phyloP scores from a whole-genome alignment of 2,329 filamentous ascomycete species.

The Calonectria multiphialidica region DNA sequence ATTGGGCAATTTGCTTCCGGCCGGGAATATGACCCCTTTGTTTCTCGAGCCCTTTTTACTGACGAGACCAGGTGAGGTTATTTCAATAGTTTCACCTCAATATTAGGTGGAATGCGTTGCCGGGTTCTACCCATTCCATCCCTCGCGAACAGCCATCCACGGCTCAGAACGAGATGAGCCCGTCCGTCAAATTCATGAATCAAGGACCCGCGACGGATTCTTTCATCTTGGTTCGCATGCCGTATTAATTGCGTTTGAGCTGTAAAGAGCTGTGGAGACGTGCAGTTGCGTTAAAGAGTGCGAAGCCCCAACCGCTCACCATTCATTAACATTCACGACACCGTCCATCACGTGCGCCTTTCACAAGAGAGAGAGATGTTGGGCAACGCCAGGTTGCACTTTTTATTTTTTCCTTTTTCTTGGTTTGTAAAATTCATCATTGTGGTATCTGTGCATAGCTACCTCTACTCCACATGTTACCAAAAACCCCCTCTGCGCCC shows the following conservation, averaged over 20 bases:
- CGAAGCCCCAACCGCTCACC: not conserved
- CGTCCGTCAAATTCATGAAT: not conserved
- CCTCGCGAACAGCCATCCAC: conserved; percentile 30
- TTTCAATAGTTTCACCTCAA: conserved; percentile 46
- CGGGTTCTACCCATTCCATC: conserved; percentile 52
- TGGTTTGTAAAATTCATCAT: conserved; percentile 43
- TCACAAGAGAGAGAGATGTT: conserved; percentile 26
- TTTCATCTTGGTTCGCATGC: conserved; percentile 22
- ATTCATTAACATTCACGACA: conserved; percentile 10
- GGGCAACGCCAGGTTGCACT: conserved; percentile 31
- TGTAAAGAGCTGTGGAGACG: not conserved
- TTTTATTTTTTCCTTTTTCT: conserved; percentile 14
- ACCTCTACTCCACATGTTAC: conserved; percentile 48
- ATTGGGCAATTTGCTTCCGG: conserved; percentile 11
- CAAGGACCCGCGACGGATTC: conserved; percentile 2
- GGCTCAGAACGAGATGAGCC: conserved; percentile 24
- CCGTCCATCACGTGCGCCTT: conserved; percentile 18
- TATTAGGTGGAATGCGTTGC: conserved; percentile 55
- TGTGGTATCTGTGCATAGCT: conserved; percentile 44
- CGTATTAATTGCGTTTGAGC: not conserved
- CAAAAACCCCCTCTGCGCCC: conserved; percentile 44
- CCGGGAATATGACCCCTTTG: conserved; percentile 35
- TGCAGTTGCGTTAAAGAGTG: not conserved
- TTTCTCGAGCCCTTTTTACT: conserved; percentile 29
- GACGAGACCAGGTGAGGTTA: conserved; percentile 36